Base-by-base conservation (phyloP, 352 stramenopile species). In the Blastocystis sp. region DNA sequence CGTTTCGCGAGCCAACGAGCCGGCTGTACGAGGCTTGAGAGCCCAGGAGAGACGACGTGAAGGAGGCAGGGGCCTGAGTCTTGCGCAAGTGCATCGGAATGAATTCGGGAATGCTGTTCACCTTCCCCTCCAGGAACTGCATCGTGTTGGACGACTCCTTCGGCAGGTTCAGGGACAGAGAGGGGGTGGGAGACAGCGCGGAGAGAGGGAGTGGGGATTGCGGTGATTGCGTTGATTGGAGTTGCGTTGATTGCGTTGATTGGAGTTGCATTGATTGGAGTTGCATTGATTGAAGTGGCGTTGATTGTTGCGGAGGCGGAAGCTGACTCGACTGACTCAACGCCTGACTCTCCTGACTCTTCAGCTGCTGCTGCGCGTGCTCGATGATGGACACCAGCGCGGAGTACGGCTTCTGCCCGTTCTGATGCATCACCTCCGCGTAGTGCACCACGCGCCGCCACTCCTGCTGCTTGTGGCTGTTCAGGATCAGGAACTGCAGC, bases 401-500 rank as follows among this genome's bases (percentile, higher is more conserved):
- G 39, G 41, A 3, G 55, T 61, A 77, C 2, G 79, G 79, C n/a
- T 55, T 79, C n/a, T 45, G 60, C 6, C 67, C 67, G 60, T 79
- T 26, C 24, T 35, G 4, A 2, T n/a, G 35, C 79, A 89, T 89
- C 55, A 77, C 39, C 31, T 24, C 41, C 26, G 62, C 79, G 60
- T 60, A 89, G 9, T 19, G 50, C 55, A 89, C 24, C n/a, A 89
- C 67, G 41, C 35, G 67, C 9, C 2, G 19, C 74, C 74, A 85
- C 21, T 67, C 19, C 2, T 26, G 3, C 60, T 85, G 74, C 29
- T 69, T 39, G 37, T 66, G 26, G 61, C 55, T 62, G 45, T 69
- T 85, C 0, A 89, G 50, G 29, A 89, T 79, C 4, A 89, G 65
- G n/a, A 50, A 77, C 31, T 89, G 79, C 19, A 89, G 31, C 24